These are phyloP conservation scores for Curvularia sp. DNA, from an alignment of 2,329 filamentous ascomycete genomes.

Conservation along the genomic window DNA sequence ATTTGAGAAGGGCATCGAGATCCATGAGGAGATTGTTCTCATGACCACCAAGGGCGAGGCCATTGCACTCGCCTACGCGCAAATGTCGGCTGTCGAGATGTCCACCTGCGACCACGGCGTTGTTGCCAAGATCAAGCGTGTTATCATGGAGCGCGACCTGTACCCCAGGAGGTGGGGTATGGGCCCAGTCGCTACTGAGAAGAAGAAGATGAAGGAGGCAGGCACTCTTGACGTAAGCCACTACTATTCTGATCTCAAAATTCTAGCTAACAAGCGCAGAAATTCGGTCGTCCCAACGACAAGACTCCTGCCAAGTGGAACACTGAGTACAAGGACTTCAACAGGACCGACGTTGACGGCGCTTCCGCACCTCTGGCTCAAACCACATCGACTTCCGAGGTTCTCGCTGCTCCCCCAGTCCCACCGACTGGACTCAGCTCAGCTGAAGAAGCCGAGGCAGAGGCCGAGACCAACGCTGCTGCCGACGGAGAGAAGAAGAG, in stretches of 20 bases:
- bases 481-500: conserved; percentile 30
- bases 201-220: conserved; percentile 99
- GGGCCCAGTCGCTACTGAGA: conserved; percentile 90
- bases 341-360: conserved; percentile 34
- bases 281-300: conserved; percentile 93
- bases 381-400: conserved; percentile 44
- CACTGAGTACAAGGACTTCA: conserved; percentile 85
- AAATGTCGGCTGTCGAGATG: conserved; percentile 98
- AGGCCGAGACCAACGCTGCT: conserved; percentile 38
- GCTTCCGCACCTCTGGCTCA: conserved; percentile 38
- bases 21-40: conserved; percentile 94
- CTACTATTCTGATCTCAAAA: neutral
- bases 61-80: conserved; percentile 92
- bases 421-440: conserved; percentile 37
- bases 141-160: conserved; percentile 98
- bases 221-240: conserved; percentile 84
- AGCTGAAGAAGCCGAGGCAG: conserved; percentile 52
- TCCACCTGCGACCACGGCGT: conserved; percentile 97
- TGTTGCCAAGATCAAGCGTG: conserved; percentile 98
- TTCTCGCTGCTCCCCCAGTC: conserved; percentile 49
- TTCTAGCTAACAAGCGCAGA: conserved; percentile 59
- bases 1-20: conserved; percentile 90
- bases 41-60: conserved; percentile 99
- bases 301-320: conserved; percentile 94
- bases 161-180: conserved; percentile 98